Conservation (phyloP, 306 rosid genomes). For the Pyrus betulifolia region DNA sequence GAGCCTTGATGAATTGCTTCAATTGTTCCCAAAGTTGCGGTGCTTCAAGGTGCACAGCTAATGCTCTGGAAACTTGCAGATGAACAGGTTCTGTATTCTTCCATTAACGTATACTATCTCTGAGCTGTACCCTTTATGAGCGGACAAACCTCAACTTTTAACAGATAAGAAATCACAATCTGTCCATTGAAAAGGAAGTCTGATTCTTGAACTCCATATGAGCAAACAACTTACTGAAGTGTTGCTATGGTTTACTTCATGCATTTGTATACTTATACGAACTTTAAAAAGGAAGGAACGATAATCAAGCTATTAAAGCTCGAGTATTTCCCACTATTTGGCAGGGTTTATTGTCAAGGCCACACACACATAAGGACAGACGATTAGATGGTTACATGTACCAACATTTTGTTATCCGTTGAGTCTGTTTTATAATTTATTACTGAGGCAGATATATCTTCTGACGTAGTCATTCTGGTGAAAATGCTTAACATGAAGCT, state of each 20-base stretch:
- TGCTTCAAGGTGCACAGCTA: slow-evolving; percentile 89
- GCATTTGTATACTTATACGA: too few relatives aligned
- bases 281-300: too few relatives aligned
- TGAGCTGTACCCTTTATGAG: neutral
- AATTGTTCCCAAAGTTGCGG: slow-evolving; percentile 55
- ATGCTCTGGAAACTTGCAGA: neutral
- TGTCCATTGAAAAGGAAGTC: neutral
- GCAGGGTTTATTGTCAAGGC: too few relatives aligned
- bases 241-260: neutral
- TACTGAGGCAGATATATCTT: too few relatives aligned
- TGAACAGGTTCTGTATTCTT: neutral
- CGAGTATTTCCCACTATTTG: too few relatives aligned
- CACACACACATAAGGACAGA: too few relatives aligned
- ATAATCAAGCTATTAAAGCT: too few relatives aligned
- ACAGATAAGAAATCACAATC: neutral
- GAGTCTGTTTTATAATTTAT: too few relatives aligned
- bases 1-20: slow-evolving; percentile 61
- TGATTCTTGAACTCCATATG: neutral
- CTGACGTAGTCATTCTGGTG: too few relatives aligned
- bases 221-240: neutral
- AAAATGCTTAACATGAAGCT: too few relatives aligned
- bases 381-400: too few relatives aligned
- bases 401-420: too few relatives aligned
- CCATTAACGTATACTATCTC: neutral
- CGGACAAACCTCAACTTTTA: neutral